Percentiles rank a stretch among this genome's conserved stretches.
Evolutionary conservation across 1,284 basidiomycete species (phyloP).

Genomic region (Pyrrhoderma lamaoense): DNA sequence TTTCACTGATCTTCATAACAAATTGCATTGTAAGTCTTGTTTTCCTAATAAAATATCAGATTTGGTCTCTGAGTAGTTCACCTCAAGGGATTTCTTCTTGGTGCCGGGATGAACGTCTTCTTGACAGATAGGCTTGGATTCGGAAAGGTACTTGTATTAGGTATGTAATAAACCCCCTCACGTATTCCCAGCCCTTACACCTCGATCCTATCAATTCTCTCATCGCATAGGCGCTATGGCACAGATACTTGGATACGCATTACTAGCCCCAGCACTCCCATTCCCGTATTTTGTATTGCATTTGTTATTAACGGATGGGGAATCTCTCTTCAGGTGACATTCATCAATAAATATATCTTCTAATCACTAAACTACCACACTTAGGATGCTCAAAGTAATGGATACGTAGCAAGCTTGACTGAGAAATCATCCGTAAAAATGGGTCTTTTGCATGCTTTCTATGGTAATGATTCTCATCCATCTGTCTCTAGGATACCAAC

Average conservation of each 20-base stretch:
- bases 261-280: too few species aligned
- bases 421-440: conserved; percentile 41
- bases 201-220: conserved; percentile 31
- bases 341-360: background rate
- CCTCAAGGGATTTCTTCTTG: conserved; percentile 23
- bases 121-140: conserved; percentile 49
- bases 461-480: conserved; percentile 29
- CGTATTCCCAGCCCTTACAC: background rate
- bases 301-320: too few species aligned
- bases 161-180: background rate
- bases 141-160: conserved; percentile 38
- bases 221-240: conserved; percentile 42
- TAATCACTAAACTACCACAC: background rate
- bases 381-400: conserved; percentile 51
- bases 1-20: conserved; percentile 15
- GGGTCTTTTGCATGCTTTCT: conserved; percentile 55
- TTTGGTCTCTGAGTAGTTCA: background rate
- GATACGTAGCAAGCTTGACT: conserved; percentile 43
- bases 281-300: too few species aligned
- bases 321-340: conserved; percentile 34
- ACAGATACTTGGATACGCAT: too few species aligned
- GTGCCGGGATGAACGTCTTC: conserved; percentile 45
- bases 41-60: background rate
- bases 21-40: conserved; percentile 13
- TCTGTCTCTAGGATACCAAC: background rate